Evolutionary conservation across 2,329 filamentous ascomycete species (phyloP), one percentile per base, ranked within the genome.

Genomic region (Colletotrichum limetticola): DNA sequence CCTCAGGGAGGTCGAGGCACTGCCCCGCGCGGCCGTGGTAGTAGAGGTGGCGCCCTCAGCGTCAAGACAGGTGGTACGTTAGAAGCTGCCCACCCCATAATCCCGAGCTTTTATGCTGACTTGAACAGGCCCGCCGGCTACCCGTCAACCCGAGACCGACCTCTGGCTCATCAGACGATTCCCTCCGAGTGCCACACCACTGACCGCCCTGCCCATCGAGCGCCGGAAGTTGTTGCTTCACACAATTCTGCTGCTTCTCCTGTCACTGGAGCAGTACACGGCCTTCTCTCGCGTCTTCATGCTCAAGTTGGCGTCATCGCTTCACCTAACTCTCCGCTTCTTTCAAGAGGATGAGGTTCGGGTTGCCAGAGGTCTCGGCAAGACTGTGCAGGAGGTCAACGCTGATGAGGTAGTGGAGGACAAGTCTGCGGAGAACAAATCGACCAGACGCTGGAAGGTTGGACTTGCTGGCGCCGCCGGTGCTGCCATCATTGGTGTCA

Each of bases 231-330:
- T 95, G 8, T 86, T 97, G 7, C 83, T 97, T 8, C 92, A 97
- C 77, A 89, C 91, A 0, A 84, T 95, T 53, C 84, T 97, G 1
- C 85, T 97, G 3, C 85, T 97, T 30, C 78, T 95, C 6, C 83
- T 97, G 2, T 95, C 93, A 2, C 84, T 97, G 16, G 92, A 97
- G 78, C 90, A 93, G 75, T 97, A 97, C 81, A 90, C 88, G 55
- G 90, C 93, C 5, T 91, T 94, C 77, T 93, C 94, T 3, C 90
- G 94, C 14, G 86, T 94, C 2, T 84, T 97, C 24, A 86, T 97
- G 65, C 84, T 95, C 19, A 87, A 93, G 75, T 80, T 96, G 53
- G 87, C 93, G 1, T 92, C 91, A 1, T 94, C 93, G 7, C 84
- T 97, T 11, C 87, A 91, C n/a, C 83, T 97, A 30, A 88, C 92